phyloP scores from a whole-genome alignment of 208 protist genomes.

The Leishmania amazonensis region DNA sequence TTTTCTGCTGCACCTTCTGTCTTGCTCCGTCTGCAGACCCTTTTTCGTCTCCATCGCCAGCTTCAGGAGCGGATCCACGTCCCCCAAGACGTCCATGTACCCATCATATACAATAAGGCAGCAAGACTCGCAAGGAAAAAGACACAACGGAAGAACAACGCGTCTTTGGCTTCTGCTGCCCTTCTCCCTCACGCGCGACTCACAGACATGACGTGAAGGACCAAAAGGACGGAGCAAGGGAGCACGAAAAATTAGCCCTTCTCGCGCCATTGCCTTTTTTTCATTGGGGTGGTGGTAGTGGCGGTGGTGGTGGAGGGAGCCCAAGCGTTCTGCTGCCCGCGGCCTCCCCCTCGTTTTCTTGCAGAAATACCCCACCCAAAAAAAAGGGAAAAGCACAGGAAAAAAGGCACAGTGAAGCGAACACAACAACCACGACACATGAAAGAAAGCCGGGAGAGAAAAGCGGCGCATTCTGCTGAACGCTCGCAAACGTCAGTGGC shows the following conservation, averaged over 20 bases:
- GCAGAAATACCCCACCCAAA: background rate
- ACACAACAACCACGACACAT: background rate
- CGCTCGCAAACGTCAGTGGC: background rate
- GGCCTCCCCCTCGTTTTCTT: background rate
- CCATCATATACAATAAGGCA: background rate
- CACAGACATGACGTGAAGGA: background rate
- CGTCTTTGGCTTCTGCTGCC: background rate
- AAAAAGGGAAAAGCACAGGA: background rate
- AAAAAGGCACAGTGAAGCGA: background rate
- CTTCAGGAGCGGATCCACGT: background rate
- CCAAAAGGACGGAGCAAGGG: background rate
- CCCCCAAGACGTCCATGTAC: background rate
- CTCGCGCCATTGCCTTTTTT: background rate
- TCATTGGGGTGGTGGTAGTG: too few species aligned
- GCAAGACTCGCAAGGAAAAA: background rate
- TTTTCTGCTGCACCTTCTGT: background rate
- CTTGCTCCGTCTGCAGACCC: background rate
- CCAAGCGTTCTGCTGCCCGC: background rate
- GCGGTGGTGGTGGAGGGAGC: too few species aligned
- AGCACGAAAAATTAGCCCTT: background rate
- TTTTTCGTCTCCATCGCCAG: background rate
- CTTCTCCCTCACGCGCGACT: background rate
- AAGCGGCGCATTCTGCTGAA: background rate
- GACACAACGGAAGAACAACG: background rate
- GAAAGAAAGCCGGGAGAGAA: conserved; percentile 3